These are phyloP conservation scores for barley (Hordeum vulgare) DNA, from an alignment of 176 grass and related monocot species.

Conservation along the genomic window DNA sequence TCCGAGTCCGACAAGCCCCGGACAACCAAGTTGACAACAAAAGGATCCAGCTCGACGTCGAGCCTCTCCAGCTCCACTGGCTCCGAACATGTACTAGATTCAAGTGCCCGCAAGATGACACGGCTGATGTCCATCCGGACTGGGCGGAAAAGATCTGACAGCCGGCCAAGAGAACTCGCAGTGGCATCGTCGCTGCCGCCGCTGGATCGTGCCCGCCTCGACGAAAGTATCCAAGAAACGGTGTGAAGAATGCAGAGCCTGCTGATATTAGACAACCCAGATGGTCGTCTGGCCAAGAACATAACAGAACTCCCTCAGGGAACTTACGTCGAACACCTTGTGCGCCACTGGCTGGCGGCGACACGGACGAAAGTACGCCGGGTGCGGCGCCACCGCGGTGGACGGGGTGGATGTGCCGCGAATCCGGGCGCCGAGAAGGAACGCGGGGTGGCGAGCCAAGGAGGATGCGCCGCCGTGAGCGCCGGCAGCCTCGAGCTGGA, in stretches of 20 bases:
- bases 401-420: not conserved
- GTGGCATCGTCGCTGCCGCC: not conserved
- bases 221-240: constrained; percentile 18
- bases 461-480: not conserved
- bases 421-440: not conserved
- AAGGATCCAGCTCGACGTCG: constrained; percentile 40
- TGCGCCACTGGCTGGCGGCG: not conserved
- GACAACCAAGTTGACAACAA: constrained; percentile 48
- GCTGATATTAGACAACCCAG: constrained; percentile 22
- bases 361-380: not conserved
- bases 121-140: not conserved
- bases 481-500: not conserved
- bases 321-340: constrained; percentile 40
- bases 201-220: not conserved
- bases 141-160: constrained; percentile 26
- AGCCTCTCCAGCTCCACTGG: constrained; percentile 44
- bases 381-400: not conserved
- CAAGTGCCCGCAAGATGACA: constrained; percentile 25
- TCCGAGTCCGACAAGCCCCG: constrained; percentile 41
- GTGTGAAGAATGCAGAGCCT: constrained; percentile 4
- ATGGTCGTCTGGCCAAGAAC: constrained; percentile 51
- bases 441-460: not conserved
- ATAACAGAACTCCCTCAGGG: constrained; percentile 45
- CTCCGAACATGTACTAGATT: constrained; percentile 19
- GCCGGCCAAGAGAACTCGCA: not conserved